Conservation (phyloP, 2,329 filamentous ascomycete species). For the Aspergillus novoparasiticus region DNA sequence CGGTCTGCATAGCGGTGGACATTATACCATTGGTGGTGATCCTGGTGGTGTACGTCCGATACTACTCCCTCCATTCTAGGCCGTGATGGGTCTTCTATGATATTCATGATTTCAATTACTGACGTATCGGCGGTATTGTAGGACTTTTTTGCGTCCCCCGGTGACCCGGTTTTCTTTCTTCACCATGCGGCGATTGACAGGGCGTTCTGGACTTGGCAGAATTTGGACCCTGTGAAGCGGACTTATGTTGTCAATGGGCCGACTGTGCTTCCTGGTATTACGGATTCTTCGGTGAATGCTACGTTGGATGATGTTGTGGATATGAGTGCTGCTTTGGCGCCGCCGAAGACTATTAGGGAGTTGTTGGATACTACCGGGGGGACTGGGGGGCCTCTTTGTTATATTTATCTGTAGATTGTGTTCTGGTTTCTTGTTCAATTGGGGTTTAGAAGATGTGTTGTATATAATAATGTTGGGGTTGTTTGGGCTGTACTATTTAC, state of each 20-base stretch:
- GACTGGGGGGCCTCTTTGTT: constrained; percentile 28
- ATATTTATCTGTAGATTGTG: constrained; percentile 21
- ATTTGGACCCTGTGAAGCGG: constrained; percentile 21
- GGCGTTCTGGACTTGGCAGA: constrained; percentile 54
- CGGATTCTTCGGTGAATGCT: constrained; percentile 15
- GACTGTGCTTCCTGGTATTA: constrained; percentile 13
- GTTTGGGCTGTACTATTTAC: neutral
- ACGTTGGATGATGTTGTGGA: constrained; percentile 30
- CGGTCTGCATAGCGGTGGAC: constrained; percentile 50
- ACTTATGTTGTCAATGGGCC: constrained; percentile 7
- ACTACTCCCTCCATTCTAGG: too few species aligned
- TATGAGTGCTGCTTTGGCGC: constrained; percentile 19
- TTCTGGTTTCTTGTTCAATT: neutral
- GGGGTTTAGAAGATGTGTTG: neutral
- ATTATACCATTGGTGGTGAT: constrained; percentile 50
- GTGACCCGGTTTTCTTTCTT: constrained; percentile 50
- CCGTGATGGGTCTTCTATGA: too few species aligned
- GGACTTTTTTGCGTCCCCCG: constrained; percentile 49
- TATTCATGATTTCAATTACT: neutral
- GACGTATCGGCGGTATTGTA: constrained; percentile 5
- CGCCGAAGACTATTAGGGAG: constrained; percentile 18
- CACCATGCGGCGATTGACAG: constrained; percentile 52
- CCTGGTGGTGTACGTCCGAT: constrained; percentile 31
- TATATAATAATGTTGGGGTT: neutral
- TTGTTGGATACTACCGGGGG: constrained; percentile 25